Conservation (phyloP, 805 yeast genomes). For the Yarrowia sp. region DNA sequence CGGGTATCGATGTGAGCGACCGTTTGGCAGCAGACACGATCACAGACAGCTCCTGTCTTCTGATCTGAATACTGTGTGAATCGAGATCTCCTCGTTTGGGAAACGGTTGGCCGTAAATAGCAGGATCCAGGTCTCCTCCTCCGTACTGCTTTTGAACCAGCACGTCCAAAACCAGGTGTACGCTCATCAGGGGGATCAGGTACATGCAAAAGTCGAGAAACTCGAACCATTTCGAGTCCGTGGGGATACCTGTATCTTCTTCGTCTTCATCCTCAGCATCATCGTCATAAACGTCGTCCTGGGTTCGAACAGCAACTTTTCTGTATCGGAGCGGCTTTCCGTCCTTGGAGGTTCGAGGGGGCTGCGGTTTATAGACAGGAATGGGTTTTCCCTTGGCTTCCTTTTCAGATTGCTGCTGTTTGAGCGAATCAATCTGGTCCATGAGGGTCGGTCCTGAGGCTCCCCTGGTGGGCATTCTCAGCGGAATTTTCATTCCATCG, state of each 20-base stretch:
- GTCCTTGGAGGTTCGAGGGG: constrained; percentile 4
- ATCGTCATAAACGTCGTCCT: constrained; percentile 5
- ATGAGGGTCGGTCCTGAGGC: constrained; percentile 25
- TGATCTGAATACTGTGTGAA: constrained; percentile 3
- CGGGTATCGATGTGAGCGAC: constrained; percentile 47
- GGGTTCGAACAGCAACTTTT: constrained; percentile 11
- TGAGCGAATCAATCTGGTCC: constrained; percentile 17
- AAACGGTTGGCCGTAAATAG: constrained; percentile 11
- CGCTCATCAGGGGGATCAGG: constrained; percentile 49
- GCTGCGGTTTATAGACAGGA: constrained; percentile 17
- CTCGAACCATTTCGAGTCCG: constrained; percentile 45
- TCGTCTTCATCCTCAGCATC: constrained; percentile 17
- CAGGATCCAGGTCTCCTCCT: constrained; percentile 42
- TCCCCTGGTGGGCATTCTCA: constrained; percentile 16
- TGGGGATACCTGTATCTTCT: constrained; percentile 38
- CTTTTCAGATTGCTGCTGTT: constrained; percentile 5
- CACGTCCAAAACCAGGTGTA: constrained; percentile 49
- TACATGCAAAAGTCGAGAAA: constrained; percentile 47
- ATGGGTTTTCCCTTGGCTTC: constrained; percentile 16
- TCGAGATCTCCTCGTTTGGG: constrained; percentile 36
- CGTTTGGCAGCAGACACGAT: constrained; percentile 41
- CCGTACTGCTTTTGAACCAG: constrained; percentile 52
- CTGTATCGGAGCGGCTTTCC: constrained; percentile 26
- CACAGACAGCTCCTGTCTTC: constrained; percentile 37
- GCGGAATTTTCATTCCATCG: constrained; percentile 27